Evolutionary conservation across 805 yeast species (phyloP), one percentile per base, ranked within the genome.

Genomic region (Yamadazyma laniorum): DNA sequence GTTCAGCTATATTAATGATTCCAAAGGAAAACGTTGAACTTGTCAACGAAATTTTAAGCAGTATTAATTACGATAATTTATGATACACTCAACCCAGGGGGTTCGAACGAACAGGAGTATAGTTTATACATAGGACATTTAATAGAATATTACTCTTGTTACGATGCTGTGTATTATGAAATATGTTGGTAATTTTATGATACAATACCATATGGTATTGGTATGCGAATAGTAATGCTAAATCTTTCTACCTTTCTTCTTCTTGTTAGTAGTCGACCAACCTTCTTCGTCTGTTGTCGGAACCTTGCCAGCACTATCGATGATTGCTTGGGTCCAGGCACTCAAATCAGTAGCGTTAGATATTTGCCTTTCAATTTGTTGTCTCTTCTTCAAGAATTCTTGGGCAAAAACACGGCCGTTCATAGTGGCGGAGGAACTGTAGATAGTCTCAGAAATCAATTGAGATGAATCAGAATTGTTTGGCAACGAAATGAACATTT

Each of bases 351-450:
- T 66, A 18, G 63, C 56, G 14, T 17, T 30, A 13, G 32, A 15
- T 39, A 62, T 41, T 42, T 59, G 66, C 47, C 76, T 74, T 51
- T 89, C 97, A 40, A 87, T 90, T 34, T 68, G 73, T 43, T 73
- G 74, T 55, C 93, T 82, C 56, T 85, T 80, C 62, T 82, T 84
- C 56, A 83, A 70, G 58, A 93, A 93, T 55, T 93, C 99, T 40
- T 75, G 77, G 0, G 99, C 96, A 68, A 90, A 91, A 48, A 95
- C 74, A 56, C 96, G 80, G 17, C 98, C 98, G 59, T 93, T 96
- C 85, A 91, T 81, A 1, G 90, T 83, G 3, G 90, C 76, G 28
- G 95, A 84, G 43, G 88, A 85, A 18, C 93, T 80, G 65, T 88
- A 89, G 42, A 91, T 80, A 9, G 96, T 87, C 55, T 91, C 99